Percentiles rank a stretch among this genome's conserved stretches.
Conservation (phyloP, 2,329 filamentous ascomycete genomes). For the Xylariaceae sp. region DNA sequence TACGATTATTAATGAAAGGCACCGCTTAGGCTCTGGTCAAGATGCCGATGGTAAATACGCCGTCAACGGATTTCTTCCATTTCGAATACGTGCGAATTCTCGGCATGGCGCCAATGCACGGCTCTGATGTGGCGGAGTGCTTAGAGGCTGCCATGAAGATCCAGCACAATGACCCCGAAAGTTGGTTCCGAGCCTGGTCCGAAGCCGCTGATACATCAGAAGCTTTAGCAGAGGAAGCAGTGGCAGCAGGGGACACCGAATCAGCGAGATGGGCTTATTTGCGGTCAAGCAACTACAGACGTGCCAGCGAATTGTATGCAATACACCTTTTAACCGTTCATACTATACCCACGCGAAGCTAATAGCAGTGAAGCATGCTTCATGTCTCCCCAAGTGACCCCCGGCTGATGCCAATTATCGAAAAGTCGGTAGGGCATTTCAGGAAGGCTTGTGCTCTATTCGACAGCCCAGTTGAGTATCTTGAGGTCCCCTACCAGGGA, state of each 20-base stretch:
- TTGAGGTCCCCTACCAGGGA: neutral
- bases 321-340: no score
- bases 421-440: neutral
- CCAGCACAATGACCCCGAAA: neutral
- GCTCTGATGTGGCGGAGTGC: neutral
- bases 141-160: neutral
- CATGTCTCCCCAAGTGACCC: neutral
- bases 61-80: conserved; percentile 6
- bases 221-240: neutral
- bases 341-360: no score
- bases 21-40: no score
- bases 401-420: neutral
- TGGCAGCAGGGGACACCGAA: neutral
- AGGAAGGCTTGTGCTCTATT: neutral
- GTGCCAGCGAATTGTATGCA: neutral
- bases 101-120: neutral
- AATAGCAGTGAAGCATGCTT: no score
- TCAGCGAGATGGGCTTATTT: neutral
- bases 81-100: conserved; percentile 7
- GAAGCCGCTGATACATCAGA: neutral
- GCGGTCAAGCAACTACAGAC: neutral
- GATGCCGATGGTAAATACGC: no score
- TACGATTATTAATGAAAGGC: no score
- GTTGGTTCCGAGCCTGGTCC: neutral
- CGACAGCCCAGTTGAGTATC: neutral